Base-by-base conservation (phyloP, 1,284 basidiomycete species). In the Apiotrichum porosum region DNA sequence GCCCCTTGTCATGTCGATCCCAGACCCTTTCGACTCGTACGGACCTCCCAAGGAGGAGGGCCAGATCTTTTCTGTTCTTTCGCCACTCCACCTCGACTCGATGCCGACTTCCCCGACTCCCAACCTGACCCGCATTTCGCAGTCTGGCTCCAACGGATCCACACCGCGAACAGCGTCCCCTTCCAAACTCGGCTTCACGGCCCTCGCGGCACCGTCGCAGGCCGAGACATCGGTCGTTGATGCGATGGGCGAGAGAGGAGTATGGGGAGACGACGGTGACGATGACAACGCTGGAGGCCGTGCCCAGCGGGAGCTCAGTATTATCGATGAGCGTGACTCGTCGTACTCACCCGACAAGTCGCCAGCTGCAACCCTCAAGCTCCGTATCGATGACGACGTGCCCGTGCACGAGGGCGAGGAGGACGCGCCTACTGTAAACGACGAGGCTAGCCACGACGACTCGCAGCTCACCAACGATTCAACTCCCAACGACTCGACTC, bases 11-110 rank as follows among this genome's bases (percentile, higher is more conserved):
- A 84, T 90, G 65, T 80, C 84, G 8, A 82, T 94, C 37, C 91
- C 90, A 12, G 92, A 97, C 69, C 89, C 92, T 19, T 95, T 95
- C 56, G 88, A 93, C 59, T 81, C 87, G 0, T 95, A 95, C 63
- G 90, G 89, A 10, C 87, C 88, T 14, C 83, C 86, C 3, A 86
- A 86, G 58, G 79, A 86, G 44, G 87, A 92, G 66, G 86, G 90
- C 59, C 85, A 92, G 66, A 93, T 97, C 58, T 94, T 95, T 73
- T 87, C 83, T 63, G 93, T 97, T 52, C 79, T 93, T 2, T 82
- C 87, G 17, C 89, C 89, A 23, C 34, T 54, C 58, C 61, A 45
- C 33, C 47, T 69, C 15, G 69, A 71, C 40, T 54, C 61, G 10
- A 42, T 53, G 12, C 60, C 62, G 24, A 56, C 61, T 40, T 63